A percentile compares a stretch with the other conserved stretches of the same genome.
Conservation (phyloP, 2,329 filamentous ascomycete species). For the Botrytis aclada region DNA sequence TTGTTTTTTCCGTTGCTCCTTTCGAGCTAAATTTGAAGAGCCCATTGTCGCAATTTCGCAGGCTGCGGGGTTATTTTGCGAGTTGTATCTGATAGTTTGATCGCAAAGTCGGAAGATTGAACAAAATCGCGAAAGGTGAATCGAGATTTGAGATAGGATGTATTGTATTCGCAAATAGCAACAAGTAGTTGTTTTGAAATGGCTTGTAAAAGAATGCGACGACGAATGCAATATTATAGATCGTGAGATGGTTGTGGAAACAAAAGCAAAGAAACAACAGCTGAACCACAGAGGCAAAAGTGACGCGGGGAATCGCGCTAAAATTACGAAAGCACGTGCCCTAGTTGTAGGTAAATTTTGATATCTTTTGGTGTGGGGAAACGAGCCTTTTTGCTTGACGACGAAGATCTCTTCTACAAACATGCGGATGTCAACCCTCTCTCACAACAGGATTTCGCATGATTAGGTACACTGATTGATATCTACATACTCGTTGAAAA, state of each 20-base stretch:
- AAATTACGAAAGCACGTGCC: conserved; percentile 1
- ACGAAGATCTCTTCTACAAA: not conserved
- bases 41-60: conserved; percentile 21
- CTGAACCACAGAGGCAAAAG: not conserved
- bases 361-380: not conserved
- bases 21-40: conserved; percentile 29
- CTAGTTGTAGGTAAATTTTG: not conserved
- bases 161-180: not conserved
- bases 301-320: conserved; percentile 9
- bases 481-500: not conserved
- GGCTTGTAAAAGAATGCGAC: not conserved
- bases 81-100: not conserved
- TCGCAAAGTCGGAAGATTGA: not conserved
- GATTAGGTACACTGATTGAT: not conserved
- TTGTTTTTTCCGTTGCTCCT: conserved; percentile 30
- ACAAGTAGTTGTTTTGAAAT: not conserved
- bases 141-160: not conserved
- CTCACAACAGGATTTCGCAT: not conserved
- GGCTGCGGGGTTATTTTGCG: not conserved
- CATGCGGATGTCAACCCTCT: not conserved
- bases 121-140: not conserved
- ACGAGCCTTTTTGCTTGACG: not conserved
- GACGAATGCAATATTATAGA: not conserved
- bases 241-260: not conserved
- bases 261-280: not conserved